These are phyloP conservation scores for Moniliophthora roreri DNA, from an alignment of 1,284 basidiomycete genomes.

Conservation along the genomic window DNA sequence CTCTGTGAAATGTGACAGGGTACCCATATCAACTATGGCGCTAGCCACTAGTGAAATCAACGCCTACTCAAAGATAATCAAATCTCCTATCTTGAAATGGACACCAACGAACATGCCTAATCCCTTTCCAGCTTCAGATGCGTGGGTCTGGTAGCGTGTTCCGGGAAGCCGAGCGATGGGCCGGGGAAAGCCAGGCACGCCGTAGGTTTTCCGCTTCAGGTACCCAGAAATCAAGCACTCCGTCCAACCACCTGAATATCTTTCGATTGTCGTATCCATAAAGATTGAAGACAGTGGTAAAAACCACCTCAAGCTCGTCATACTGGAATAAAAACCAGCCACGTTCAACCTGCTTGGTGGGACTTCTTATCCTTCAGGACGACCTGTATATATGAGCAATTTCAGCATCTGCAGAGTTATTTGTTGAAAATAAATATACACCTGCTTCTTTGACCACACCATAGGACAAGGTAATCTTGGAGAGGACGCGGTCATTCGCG, in stretches of 20 bases:
- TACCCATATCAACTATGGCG: neutral
- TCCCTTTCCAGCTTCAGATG: neutral
- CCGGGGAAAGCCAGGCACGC: conserved; percentile 6
- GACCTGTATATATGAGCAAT: too few species aligned
- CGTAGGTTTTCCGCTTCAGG: conserved; percentile 3
- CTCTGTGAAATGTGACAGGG: neutral
- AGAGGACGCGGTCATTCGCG: too few species aligned
- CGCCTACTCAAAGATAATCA: conserved; percentile 14
- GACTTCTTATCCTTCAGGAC: neutral
- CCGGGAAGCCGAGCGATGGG: neutral
- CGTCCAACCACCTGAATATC: conserved; percentile 5
- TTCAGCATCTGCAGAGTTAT: too few species aligned
- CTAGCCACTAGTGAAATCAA: neutral
- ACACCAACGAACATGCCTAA: conserved; percentile 12
- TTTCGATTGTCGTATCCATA: neutral
- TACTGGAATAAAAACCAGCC: too few species aligned
- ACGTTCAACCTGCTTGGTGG: neutral
- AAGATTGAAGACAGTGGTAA: neutral
- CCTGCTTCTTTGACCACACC: too few species aligned
- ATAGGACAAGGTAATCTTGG: too few species aligned
- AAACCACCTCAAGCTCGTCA: neutral
- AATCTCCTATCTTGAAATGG: conserved; percentile 8
- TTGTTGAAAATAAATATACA: too few species aligned
- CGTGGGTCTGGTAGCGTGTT: neutral
- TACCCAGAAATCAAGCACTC: conserved; percentile 11